Conservation (phyloP, 2,329 filamentous ascomycete species). For the Exophiala mesophila region DNA sequence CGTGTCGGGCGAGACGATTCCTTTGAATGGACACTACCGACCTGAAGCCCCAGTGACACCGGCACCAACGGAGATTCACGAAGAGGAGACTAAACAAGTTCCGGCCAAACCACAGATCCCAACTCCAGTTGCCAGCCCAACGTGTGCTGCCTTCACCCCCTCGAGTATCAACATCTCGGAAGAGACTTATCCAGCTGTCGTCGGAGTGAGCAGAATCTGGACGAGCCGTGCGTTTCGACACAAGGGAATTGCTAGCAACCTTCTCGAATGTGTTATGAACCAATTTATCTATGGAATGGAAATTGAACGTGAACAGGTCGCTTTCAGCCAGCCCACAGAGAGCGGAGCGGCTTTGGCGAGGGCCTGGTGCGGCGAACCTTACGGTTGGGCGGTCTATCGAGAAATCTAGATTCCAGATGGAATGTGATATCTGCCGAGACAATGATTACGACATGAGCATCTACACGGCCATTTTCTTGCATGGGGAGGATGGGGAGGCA, state of each 20-base stretch:
- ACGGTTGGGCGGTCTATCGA: slow-evolving; percentile 58
- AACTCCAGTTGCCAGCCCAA: slow-evolving; percentile 19
- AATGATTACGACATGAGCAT: neutral
- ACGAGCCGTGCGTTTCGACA: slow-evolving; percentile 53
- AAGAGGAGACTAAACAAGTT: slow-evolving; percentile 7
- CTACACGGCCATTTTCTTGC: no score
- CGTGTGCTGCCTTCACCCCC: slow-evolving; percentile 27
- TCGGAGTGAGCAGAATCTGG: slow-evolving; percentile 64
- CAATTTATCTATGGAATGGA: slow-evolving; percentile 54
- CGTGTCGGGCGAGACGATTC: slow-evolving; percentile 16
- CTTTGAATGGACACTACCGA: slow-evolving; percentile 16
- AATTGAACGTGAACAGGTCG: slow-evolving; percentile 52
- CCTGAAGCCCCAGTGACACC: slow-evolving; percentile 10
- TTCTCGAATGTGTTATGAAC: slow-evolving; percentile 53
- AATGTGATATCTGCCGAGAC: no score
- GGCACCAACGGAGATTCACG: slow-evolving; percentile 19
- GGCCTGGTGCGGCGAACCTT: slow-evolving; percentile 52
- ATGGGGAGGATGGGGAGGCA: no score
- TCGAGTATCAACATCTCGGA: slow-evolving; percentile 44
- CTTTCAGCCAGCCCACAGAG: slow-evolving; percentile 63
- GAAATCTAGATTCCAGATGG: slow-evolving; percentile 38
- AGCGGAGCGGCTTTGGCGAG: slow-evolving; percentile 54
- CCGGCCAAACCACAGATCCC: slow-evolving; percentile 17
- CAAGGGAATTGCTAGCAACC: slow-evolving; percentile 52
- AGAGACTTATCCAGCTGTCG: slow-evolving; percentile 44